Base-by-base conservation (phyloP, 2,329 filamentous ascomycete species). In the Tolypocladium capitatum region DNA sequence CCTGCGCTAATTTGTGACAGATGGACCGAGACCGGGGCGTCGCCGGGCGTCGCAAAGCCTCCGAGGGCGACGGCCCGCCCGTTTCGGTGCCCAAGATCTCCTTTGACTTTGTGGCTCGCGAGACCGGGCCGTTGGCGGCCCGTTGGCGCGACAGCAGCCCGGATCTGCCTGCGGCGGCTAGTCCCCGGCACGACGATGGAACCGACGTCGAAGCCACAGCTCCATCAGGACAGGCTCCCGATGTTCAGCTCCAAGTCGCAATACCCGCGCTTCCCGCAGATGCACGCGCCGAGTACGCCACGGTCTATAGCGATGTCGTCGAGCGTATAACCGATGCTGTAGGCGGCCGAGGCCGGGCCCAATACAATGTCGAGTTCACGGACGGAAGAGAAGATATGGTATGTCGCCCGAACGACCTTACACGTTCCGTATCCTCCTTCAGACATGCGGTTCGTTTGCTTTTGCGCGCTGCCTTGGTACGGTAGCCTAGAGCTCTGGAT, bases 361-460 rank as follows among this genome's bases (percentile, higher is more conserved):
- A 57, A 21, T 70, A 68, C 40, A 57, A 54, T 5, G 60, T 70
- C 11, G 70, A 73, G 49, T 74, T 73, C 43, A 65, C 66, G 30
- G 72, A 75, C 52, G 72, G 71, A 24, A 63, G 65, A 45, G 54
- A 67, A 51, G 64, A 72, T 47, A 49, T 64, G 54, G 73, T 75
- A 63, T 24, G 47, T 47, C 24, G 16, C 16, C 8, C 24, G 38
- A 28, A n/a, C 21, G 16, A 5, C 21, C 8, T 40, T 27, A 9
- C 46, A 24, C 21, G 1, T 35, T 11, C 18, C 13, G 5, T 14
- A 16, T 4, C 18, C 1, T 31, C 7, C 6, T 30, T 30, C 24
- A 18, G 2, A 11, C 16, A 11, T 10, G 16, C 11, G 11, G 24
- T 30, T 21, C 13, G 18, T 21, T 42, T 28, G 24, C 24, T 16